Percentiles rank a stretch among this genome's conserved stretches.
Evolutionary conservation across 768 basidiomycete species (phyloP).

Genomic region (Termitomyces sp.): DNA sequence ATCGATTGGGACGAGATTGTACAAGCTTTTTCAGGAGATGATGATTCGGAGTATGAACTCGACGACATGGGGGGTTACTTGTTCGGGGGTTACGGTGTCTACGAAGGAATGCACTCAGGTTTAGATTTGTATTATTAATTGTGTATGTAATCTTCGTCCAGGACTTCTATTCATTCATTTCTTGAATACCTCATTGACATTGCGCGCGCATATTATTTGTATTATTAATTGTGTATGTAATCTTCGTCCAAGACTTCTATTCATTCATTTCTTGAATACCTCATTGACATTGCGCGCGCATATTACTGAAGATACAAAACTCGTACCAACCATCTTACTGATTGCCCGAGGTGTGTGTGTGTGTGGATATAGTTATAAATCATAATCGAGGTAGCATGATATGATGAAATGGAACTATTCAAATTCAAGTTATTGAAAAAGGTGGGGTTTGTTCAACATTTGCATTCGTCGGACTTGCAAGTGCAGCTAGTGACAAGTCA

Average conservation of each 20-base stretch:
- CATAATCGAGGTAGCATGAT: background rate
- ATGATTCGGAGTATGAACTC: slow-evolving; percentile 8
- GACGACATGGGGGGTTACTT: slow-evolving; percentile 12
- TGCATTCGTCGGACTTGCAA: slow-evolving; percentile 60
- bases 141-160: background rate
- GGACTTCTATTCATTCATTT: background rate
- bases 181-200: background rate
- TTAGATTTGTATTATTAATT: background rate
- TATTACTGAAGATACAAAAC: background rate
- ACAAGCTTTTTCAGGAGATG: slow-evolving; percentile 13
- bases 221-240: background rate
- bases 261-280: background rate
- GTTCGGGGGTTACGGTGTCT: too few species aligned
- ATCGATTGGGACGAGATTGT: slow-evolving; percentile 30
- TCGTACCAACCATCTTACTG: background rate
- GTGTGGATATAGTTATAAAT: background rate
- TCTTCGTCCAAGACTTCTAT: background rate
- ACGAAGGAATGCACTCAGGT: too few species aligned
- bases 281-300: background rate
- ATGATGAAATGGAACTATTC: background rate
- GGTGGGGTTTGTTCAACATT: slow-evolving; percentile 36
- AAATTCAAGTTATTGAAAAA: background rate
- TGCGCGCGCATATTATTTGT: background rate
- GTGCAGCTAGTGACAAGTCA: slow-evolving; percentile 34
- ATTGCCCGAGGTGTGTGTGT: background rate